phyloP scores from a whole-genome alignment of 2,329 filamentous ascomycete genomes.

The Fusarium buxicola region DNA sequence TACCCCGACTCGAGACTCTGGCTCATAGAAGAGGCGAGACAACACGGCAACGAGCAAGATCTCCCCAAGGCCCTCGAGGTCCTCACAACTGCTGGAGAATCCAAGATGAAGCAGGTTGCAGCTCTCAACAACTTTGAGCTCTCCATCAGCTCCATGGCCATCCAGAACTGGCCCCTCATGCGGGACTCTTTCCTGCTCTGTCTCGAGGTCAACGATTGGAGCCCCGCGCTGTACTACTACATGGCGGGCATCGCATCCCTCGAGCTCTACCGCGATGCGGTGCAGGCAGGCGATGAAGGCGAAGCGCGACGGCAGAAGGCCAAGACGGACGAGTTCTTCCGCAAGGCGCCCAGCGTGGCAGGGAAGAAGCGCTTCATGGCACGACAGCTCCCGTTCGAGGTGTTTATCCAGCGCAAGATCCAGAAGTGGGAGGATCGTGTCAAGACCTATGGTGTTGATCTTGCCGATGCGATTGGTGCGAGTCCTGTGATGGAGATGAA shows the following conservation, averaged over 20 bases:
- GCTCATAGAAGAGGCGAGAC: constrained; percentile 87
- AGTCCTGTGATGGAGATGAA: constrained; percentile 91
- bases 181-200: constrained; percentile 80
- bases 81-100: constrained; percentile 68
- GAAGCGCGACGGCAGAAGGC: constrained; percentile 68
- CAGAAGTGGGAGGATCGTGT: constrained; percentile 87
- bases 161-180: constrained; percentile 80
- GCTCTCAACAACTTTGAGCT: constrained; percentile 89
- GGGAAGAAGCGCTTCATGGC: constrained; percentile 94
- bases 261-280: constrained; percentile 79
- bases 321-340: constrained; percentile 76
- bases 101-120: constrained; percentile 87
- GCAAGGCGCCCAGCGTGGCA: constrained; percentile 76
- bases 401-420: constrained; percentile 85
- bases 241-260: constrained; percentile 83
- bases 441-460: constrained; percentile 71
- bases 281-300: constrained; percentile 51
- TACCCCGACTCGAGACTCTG: constrained; percentile 89
- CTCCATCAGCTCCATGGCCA: constrained; percentile 80
- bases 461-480: constrained; percentile 84
- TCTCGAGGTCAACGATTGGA: constrained; percentile 89
- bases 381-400: constrained; percentile 87
- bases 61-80: constrained; percentile 76
- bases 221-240: constrained; percentile 88
- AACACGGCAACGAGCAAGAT: constrained; percentile 74